A percentile compares a stretch with the other conserved stretches of the same genome.
Conservation (phyloP, 2,329 filamentous ascomycete genomes). For the Pseudogymnoascus verrucosus region DNA sequence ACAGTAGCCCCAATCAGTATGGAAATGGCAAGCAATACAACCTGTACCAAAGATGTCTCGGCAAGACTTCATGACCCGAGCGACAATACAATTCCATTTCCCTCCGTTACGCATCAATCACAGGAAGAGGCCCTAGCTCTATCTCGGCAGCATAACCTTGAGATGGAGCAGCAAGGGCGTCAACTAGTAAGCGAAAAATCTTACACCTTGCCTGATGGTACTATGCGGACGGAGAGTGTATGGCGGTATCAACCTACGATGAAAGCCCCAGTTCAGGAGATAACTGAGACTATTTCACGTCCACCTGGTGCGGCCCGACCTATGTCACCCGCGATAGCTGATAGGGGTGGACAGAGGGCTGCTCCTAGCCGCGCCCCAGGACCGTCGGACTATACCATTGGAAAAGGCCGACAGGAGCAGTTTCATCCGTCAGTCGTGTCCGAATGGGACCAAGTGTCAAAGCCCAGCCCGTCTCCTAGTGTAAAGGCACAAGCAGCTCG, state of each 20-base stretch:
- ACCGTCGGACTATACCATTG: not conserved
- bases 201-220: slow-evolving; percentile 1
- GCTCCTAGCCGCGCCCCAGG: not conserved
- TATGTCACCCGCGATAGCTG: not conserved
- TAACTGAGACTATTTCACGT: not conserved
- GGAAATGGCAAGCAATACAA: not conserved
- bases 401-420: not conserved
- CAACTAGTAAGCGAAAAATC: not conserved
- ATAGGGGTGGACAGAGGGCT: not conserved
- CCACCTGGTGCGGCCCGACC: not conserved
- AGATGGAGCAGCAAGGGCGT: slow-evolving; percentile 2
- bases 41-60: not conserved
- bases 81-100: not conserved
- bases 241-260: slow-evolving; percentile 2
- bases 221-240: not conserved
- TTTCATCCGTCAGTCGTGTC: not conserved
- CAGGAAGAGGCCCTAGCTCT: not conserved
- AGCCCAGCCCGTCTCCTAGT: not conserved
- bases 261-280: not conserved
- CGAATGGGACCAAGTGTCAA: slow-evolving; percentile 4
- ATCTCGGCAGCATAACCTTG: not conserved
- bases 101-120: not conserved
- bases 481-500: not conserved
- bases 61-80: not conserved
- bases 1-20: not conserved